A percentile compares a stretch with the other conserved stretches of the same genome.
Evolutionary conservation across 352 stramenopile genomes (phyloP).

Genomic region (Pythium sp.): DNA sequence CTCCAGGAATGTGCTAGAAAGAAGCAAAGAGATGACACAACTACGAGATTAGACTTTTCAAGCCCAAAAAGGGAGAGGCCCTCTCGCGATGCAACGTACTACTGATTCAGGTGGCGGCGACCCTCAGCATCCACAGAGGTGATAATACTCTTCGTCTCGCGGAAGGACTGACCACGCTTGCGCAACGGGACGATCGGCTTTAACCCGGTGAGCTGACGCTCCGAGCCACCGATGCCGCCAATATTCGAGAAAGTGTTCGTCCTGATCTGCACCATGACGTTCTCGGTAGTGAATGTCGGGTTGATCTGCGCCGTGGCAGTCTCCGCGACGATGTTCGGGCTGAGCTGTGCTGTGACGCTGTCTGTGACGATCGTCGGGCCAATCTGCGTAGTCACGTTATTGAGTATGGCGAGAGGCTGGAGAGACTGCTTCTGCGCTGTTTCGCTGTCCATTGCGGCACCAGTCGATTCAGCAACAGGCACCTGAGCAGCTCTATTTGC

Average conservation of each 20-base stretch:
- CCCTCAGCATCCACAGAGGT: slow-evolving; percentile 50
- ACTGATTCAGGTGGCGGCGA: slow-evolving; percentile 66
- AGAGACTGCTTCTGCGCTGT: slow-evolving; percentile 5
- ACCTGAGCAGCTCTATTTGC: neutral
- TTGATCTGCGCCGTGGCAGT: slow-evolving; percentile 38
- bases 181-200: slow-evolving; percentile 56
- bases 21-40: neutral
- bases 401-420: neutral
- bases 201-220: slow-evolving; percentile 39
- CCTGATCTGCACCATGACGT: neutral
- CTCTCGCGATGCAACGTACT: slow-evolving; percentile 35
- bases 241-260: neutral
- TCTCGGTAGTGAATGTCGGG: slow-evolving; percentile 21
- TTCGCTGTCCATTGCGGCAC: neutral
- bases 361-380: slow-evolving; percentile 19
- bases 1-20: slow-evolving; percentile 60
- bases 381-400: slow-evolving; percentile 2
- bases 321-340: neutral
- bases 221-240: slow-evolving; percentile 23
- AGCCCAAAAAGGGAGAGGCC: neutral
- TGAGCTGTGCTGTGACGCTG: slow-evolving; percentile 43
- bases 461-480: neutral
- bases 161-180: slow-evolving; percentile 67
- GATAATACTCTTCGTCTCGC: slow-evolving; percentile 57
- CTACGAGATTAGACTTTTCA: neutral